These are phyloP conservation scores for Microdochium trichocladiopsis DNA, from an alignment of 2,329 filamentous ascomycete genomes.

Conservation along the genomic window DNA sequence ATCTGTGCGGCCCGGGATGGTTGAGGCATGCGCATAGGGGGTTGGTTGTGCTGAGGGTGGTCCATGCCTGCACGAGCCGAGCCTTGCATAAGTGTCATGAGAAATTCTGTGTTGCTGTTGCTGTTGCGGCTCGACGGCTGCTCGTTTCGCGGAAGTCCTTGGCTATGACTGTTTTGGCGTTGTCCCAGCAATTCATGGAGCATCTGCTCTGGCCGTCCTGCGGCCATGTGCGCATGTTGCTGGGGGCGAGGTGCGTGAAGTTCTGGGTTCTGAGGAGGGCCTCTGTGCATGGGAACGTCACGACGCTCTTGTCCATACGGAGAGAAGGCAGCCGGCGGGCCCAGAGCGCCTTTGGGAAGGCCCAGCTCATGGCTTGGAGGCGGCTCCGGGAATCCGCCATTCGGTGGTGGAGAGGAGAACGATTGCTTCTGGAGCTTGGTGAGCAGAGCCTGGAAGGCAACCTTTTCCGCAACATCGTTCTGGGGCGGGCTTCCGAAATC, in stretches of 20 bases:
- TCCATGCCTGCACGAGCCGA: conserved; percentile 37
- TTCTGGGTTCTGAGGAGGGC: conserved; percentile 38
- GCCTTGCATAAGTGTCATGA: conserved; percentile 75
- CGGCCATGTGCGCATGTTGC: conserved; percentile 37
- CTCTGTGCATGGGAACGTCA: conserved; percentile 34
- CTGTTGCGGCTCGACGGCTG: conserved; percentile 31
- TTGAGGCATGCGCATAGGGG: conserved; percentile 45
- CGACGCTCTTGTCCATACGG: conserved; percentile 37
- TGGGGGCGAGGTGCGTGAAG: conserved; percentile 42
- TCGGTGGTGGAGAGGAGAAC: conserved; percentile 33
- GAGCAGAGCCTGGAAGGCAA: conserved; percentile 77
- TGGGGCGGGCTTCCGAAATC: conserved; percentile 23
- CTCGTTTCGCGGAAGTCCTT: conserved; percentile 38
- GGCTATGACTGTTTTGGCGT: conserved; percentile 48
- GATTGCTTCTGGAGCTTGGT: conserved; percentile 68
- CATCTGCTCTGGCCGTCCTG: conserved; percentile 49
- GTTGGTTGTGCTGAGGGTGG: conserved; percentile 42
- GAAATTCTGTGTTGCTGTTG: conserved; percentile 70
- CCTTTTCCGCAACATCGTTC: conserved; percentile 63
- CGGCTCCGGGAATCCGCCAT: conserved; percentile 18
- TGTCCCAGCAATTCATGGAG: conserved; percentile 54
- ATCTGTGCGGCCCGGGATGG: conserved; percentile 42
- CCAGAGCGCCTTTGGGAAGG: conserved; percentile 27
- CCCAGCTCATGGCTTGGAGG: conserved; percentile 18
- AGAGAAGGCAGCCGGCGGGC: conserved; percentile 41